These are phyloP conservation scores for Scedosporium dehoogii DNA, from an alignment of 2,329 filamentous ascomycete genomes.

Conservation along the genomic window DNA sequence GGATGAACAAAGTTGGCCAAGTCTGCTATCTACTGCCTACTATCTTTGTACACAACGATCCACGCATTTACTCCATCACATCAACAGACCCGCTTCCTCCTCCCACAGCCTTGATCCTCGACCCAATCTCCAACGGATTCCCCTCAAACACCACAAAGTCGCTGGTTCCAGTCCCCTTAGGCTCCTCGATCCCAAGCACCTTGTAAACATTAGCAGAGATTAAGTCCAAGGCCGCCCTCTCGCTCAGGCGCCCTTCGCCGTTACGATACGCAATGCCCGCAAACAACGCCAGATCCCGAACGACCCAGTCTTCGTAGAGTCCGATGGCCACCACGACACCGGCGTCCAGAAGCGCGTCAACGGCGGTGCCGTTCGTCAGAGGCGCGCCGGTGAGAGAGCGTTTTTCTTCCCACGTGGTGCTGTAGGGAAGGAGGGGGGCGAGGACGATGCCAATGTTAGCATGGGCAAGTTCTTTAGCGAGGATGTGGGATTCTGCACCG, in stretches of 20 bases:
- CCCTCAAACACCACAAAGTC: conserved; percentile 57
- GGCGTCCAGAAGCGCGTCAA: conserved; percentile 47
- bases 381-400: conserved; percentile 54
- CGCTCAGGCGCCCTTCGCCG: conserved; percentile 34
- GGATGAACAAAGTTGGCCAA: too few relatives aligned
- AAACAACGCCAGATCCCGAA: conserved; percentile 48
- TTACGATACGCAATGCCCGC: conserved; percentile 53
- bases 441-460: conserved; percentile 51
- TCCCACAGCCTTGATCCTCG: conserved; percentile 43
- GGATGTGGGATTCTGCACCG: conserved; percentile 51
- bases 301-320: conserved; percentile 51
- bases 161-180: conserved; percentile 13
- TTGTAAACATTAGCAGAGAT: conserved; percentile 47
- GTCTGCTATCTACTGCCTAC: too few relatives aligned
- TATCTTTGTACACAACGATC: not conserved
- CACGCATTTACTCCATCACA: not conserved
- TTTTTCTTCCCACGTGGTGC: conserved; percentile 48
- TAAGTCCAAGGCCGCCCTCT: conserved; percentile 45
- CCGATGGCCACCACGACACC: conserved; percentile 50
- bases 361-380: conserved; percentile 52
- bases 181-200: conserved; percentile 39
- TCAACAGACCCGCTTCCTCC: conserved; percentile 23
- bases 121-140: conserved; percentile 49
- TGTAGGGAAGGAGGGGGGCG: conserved; percentile 46
- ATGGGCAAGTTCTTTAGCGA: conserved; percentile 46